Conservation (phyloP, 495 filamentous ascomycete species). For the Clavariopsis aquatica region DNA sequence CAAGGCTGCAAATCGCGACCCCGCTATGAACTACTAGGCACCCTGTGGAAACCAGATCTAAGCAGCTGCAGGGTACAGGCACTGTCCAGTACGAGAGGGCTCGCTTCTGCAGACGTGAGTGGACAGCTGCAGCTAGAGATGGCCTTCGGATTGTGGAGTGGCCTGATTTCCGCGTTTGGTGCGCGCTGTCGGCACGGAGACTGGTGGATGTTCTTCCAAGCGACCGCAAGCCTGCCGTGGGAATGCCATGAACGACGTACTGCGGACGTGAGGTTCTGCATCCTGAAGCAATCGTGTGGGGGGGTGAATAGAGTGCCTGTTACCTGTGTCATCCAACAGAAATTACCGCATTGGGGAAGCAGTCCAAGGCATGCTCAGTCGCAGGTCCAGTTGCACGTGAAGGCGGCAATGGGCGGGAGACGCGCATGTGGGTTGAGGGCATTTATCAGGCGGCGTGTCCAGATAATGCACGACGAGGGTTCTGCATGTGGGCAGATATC, state of each 20-base stretch:
- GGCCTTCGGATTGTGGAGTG: neutral
- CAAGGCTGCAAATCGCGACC: neutral
- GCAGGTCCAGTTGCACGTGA: neutral
- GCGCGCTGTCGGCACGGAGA: neutral
- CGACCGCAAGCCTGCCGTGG: neutral
- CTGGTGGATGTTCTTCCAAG: conserved; percentile 12
- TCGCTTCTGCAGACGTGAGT: conserved; percentile 13
- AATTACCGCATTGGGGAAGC: conserved; percentile 9
- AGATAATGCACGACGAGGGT: neutral
- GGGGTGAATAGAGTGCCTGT: neutral
- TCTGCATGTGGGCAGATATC: neutral
- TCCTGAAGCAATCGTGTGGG: neutral
- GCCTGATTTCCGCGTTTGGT: neutral
- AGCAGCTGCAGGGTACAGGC: conserved; percentile 8
- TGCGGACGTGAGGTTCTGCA: neutral
- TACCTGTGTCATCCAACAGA: neutral
- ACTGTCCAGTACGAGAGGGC: no score
- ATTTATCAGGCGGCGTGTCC: neutral
- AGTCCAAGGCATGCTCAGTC: neutral
- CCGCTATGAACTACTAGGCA: neutral
- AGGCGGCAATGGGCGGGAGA: neutral
- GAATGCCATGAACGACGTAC: neutral
- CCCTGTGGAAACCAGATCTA: neutral
- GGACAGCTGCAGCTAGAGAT: conserved; percentile 1
- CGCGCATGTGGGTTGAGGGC: neutral